Base-by-base conservation (phyloP, 257 asterid species). In the Anisodus acutangulus region DNA sequence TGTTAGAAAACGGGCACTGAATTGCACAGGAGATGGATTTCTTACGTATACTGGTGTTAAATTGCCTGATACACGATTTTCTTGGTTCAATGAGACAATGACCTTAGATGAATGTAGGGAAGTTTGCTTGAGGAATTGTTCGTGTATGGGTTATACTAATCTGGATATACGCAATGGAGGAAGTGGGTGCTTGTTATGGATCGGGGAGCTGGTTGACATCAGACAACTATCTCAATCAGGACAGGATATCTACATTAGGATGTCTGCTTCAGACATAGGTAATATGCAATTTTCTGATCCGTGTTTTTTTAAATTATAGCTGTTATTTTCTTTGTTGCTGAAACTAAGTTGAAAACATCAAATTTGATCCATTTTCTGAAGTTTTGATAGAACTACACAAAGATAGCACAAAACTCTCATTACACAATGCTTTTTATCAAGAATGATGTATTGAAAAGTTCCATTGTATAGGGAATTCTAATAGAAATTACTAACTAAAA, bases 171-270 rank as follows among this genome's bases (percentile, higher is more conserved):
- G 81, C 47, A 78, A 39, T 62, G 78, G 76, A 51, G 87, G 86
- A 70, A 79, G 80, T 2, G 91, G 88, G 43, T 89, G 91, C 81
- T 78, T 87, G 82, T 51, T 87, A 10, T 89, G 91, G 90, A 79
- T 51, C 1, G 83, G 53, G 2, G 88, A 84, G 13, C 84, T 89
- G 26, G 9, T 84, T 78, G 91, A 89, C 83, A 86, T 87, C 41
- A 72, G 74, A 64, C 67, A 80, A 63, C 16, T 84, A 9, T 6
- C 82, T 17, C 17, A 41, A 17, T 87, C 71, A 47, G 88, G 90
- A 35, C 83, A 89, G 64, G 86, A 86, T 58, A 62, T 89, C 13
- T 85, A 86, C 76, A 81, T 89, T 43, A 74, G 90, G 78, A 59
- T 89, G 87, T 83, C 89, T 0, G 60, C 82, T 70, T 87, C 89